Base-by-base conservation (phyloP, 768 basidiomycete genomes). In the Xerocomellus chrysenteron region DNA sequence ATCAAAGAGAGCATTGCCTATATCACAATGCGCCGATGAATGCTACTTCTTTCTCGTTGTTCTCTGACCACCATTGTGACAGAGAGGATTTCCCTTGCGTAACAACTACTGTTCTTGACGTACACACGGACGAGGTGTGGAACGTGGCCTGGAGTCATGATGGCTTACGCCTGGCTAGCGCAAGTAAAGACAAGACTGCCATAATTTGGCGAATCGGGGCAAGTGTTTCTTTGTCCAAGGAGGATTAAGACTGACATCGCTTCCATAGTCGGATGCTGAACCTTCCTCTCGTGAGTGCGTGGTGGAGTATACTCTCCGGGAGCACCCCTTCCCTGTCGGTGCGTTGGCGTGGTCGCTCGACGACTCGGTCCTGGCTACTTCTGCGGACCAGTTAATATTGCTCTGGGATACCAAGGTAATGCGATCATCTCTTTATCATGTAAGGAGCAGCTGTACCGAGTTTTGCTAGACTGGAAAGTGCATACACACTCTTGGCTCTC, bases 41-140 rank as follows among this genome's bases (percentile, higher is more conserved):
- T 46, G 69, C 79, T 19, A 67, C 76, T 16, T 76, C 85, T 33
- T 87, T 89, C 68, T 92, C 94, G n/a, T 75, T 99, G 47, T 92
- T 93, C 66, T 79, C 81, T 47, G 94, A 99, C 70, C 93, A 96
- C 68, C 75, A 82, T 50, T 97, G 95, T 74, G 82, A 86, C 58
- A 82, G 87, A 66, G 81, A 83, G 28, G 82, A 82, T 40, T 98
- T 99, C 74, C 97, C 97, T 8, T 82, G 83, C 44, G 77, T 88
- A 26, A 94, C 91, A 13, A 94, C 92, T 4, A 87, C 89, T 26
- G 87, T 94, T 50, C 76, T 98, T 56, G 82, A 86, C 44, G 91
- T 87, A 32, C 96, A 98, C 72, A 81, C 78, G 12, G 92, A 98
- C 68, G 94, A 99, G 70, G 94, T 99, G 42, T 98, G 96, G 95